phyloP scores from a whole-genome alignment of 1,139 yeast species.

The Saccharomycopsis hybrid region DNA sequence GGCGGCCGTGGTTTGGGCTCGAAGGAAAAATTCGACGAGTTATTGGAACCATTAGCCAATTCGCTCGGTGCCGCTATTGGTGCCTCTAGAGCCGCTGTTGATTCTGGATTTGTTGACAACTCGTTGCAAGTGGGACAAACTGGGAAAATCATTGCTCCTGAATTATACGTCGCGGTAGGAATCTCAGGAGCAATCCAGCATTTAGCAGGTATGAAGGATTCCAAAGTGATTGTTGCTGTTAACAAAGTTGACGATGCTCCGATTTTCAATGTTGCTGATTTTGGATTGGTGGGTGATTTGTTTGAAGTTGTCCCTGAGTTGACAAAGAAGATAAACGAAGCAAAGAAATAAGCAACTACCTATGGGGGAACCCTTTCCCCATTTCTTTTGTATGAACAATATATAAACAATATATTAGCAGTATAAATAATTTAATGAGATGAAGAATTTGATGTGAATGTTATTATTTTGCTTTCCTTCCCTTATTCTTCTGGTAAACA shows the following conservation, averaged over 20 bases:
- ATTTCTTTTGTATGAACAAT: neutral
- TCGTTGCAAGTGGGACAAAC: constrained; percentile 98
- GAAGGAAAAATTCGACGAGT: constrained; percentile 75
- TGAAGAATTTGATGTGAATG: neutral
- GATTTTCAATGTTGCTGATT: constrained; percentile 84
- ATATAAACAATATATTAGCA: neutral
- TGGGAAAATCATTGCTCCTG: constrained; percentile 97
- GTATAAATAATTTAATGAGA: too few relatives aligned
- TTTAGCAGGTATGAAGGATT: constrained; percentile 96
- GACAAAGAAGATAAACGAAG: constrained; percentile 45
- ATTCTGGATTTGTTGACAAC: constrained; percentile 91
- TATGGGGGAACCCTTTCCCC: too few relatives aligned
- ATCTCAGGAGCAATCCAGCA: constrained; percentile 97
- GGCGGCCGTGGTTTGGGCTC: constrained; percentile 95
- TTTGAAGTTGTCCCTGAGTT: constrained; percentile 83
- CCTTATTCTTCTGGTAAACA: neutral
- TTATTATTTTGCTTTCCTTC: neutral
- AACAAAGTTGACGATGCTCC: constrained; percentile 95
- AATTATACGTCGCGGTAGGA: constrained; percentile 86
- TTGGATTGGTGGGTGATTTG: constrained; percentile 85
- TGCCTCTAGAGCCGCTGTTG: constrained; percentile 98
- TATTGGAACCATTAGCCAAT: constrained; percentile 80
- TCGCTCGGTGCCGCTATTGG: constrained; percentile 90
- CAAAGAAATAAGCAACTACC: neutral
- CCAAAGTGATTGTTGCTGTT: constrained; percentile 88